A percentile compares a stretch with the other conserved stretches of the same genome.
phyloP scores from a whole-genome alignment of 1,284 basidiomycete species.

The Psilocybe mexicana region DNA sequence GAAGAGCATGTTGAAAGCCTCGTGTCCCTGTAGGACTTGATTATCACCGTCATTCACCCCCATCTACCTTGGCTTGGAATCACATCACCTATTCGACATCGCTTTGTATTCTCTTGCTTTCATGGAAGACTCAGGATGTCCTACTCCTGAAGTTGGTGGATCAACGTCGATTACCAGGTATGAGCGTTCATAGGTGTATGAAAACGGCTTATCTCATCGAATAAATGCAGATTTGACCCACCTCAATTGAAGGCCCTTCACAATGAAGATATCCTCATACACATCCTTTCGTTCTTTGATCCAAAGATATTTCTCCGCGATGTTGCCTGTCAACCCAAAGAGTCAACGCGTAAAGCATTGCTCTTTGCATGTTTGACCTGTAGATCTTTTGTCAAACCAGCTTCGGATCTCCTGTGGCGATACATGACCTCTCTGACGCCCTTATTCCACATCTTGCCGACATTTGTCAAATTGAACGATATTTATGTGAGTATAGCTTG shows the following conservation, averaged over 20 bases:
- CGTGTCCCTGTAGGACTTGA: too few species aligned
- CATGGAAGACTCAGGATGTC: too few species aligned
- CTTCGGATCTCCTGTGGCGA: conserved; percentile 24
- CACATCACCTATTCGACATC: too few species aligned
- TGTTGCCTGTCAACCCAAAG: conserved; percentile 2
- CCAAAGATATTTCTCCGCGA: conserved; percentile 4
- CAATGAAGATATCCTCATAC: not conserved
- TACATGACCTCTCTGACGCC: conserved; percentile 21
- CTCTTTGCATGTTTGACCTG: conserved; percentile 22
- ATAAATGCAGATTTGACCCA: not conserved
- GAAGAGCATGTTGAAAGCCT: too few species aligned
- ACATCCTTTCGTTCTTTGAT: conserved; percentile 11
- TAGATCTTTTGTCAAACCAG: conserved; percentile 24
- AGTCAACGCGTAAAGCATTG: conserved; percentile 8
- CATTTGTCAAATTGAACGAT: conserved; percentile 18
- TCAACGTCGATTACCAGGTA: too few species aligned
- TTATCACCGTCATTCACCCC: too few species aligned
- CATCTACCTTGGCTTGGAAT: too few species aligned
- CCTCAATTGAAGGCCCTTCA: not conserved
- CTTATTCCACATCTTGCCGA: conserved; percentile 22
- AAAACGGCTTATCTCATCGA: too few species aligned
- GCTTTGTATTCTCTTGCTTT: too few species aligned
- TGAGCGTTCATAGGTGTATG: too few species aligned
- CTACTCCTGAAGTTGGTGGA: too few species aligned
- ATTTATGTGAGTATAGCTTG: conserved; percentile 19